phyloP scores from a whole-genome alignment of 2,329 filamentous ascomycete genomes.

The Penicillium oxalicum region DNA sequence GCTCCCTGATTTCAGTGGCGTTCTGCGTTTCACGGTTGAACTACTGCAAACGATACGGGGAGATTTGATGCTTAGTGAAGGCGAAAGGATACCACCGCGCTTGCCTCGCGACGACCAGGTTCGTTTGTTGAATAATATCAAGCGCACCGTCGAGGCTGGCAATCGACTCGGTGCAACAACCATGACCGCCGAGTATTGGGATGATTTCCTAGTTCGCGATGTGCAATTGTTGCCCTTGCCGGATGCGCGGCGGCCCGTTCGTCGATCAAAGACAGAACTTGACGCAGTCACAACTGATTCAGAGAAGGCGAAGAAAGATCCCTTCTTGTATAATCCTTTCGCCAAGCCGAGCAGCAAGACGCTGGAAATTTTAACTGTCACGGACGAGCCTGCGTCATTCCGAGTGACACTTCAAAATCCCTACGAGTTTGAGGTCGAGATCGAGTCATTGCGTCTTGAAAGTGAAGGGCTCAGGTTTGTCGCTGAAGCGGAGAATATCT shows the following conservation, averaged over 20 bases:
- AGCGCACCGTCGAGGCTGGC: slow-evolving; percentile 73
- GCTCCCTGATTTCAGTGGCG: slow-evolving; percentile 81
- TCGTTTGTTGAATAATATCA: slow-evolving; percentile 76
- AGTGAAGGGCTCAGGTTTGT: slow-evolving; percentile 68
- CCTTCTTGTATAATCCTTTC: slow-evolving; percentile 95
- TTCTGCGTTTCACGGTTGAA: slow-evolving; percentile 80
- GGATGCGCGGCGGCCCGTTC: slow-evolving; percentile 56
- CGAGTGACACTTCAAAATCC: slow-evolving; percentile 85
- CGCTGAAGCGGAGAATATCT: slow-evolving; percentile 56
- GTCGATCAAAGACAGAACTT: slow-evolving; percentile 54
- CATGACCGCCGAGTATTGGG: slow-evolving; percentile 85
- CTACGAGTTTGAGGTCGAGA: slow-evolving; percentile 84
- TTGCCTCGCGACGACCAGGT: slow-evolving; percentile 78
- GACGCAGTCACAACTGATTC: slow-evolving; percentile 37
- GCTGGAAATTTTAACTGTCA: slow-evolving; percentile 65
- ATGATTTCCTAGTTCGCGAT: slow-evolving; percentile 82
- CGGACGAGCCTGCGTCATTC: slow-evolving; percentile 71
- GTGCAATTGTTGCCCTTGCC: slow-evolving; percentile 63
- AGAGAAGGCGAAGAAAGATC: slow-evolving; percentile 53
- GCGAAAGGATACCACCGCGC: slow-evolving; percentile 62
- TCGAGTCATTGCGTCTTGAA: slow-evolving; percentile 73
- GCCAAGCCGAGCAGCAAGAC: slow-evolving; percentile 57
- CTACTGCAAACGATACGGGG: slow-evolving; percentile 71
- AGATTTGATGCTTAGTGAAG: slow-evolving; percentile 65
- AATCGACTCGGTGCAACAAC: slow-evolving; percentile 65